Conservation (phyloP, 768 basidiomycete species). For the Suillus weaverae region DNA sequence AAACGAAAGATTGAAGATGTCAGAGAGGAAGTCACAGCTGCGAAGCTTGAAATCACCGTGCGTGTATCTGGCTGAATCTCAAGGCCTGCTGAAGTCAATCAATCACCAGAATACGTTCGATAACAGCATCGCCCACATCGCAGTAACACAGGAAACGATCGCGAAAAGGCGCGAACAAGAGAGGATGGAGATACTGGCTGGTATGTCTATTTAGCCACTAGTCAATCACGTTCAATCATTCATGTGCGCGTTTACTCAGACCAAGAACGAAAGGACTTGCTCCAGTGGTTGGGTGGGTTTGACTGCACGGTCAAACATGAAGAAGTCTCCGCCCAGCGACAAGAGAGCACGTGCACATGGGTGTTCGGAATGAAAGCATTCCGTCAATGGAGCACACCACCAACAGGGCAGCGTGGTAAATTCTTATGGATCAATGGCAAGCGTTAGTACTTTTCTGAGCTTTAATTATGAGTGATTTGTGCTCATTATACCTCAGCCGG, state of each 20-base stretch:
- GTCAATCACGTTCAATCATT: background rate
- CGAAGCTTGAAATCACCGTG: background rate
- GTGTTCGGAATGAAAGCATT: constrained; percentile 8
- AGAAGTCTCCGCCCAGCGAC: constrained; percentile 8
- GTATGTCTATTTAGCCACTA: background rate
- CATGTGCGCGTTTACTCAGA: background rate
- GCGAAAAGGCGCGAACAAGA: background rate
- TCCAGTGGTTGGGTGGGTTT: background rate
- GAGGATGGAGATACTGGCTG: background rate
- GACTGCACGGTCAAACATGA: constrained; percentile 16
- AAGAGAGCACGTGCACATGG: constrained; percentile 17
- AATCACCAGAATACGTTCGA: background rate
- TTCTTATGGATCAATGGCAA: constrained; percentile 21
- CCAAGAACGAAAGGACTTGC: background rate
- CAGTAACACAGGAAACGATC: background rate
- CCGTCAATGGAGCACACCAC: constrained; percentile 8
- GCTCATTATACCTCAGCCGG: constrained; percentile 12
- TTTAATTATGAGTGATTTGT: background rate
- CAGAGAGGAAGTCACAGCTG: background rate
- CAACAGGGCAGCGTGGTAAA: background rate
- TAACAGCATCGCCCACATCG: background rate
- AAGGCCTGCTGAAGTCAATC: background rate
- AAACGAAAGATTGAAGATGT: background rate
- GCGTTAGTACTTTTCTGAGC: constrained; percentile 1
- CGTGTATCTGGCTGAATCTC: background rate